These are phyloP conservation scores for Cicer cuneatum DNA, from an alignment of 306 rosid species.

Conservation along the genomic window DNA sequence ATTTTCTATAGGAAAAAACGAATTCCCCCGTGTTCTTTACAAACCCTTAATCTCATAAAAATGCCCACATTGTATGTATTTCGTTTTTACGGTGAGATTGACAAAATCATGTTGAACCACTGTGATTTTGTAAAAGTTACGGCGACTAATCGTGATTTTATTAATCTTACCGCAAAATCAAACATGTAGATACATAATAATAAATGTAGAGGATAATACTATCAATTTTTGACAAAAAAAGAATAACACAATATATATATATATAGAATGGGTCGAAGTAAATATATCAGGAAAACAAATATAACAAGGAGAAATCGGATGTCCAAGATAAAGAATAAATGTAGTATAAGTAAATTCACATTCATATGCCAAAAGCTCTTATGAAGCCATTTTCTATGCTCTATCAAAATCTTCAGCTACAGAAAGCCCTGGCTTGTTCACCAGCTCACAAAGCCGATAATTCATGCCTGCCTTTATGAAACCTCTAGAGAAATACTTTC, in stretches of 20 bases:
- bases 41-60: too few relatives aligned
- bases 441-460: slow-evolving; percentile 50
- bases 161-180: too few relatives aligned
- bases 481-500: slow-evolving; percentile 49
- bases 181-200: too few relatives aligned
- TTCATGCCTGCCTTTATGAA: slow-evolving; percentile 47
- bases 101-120: too few relatives aligned
- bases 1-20: too few relatives aligned
- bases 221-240: background rate
- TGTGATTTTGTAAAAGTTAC: too few relatives aligned
- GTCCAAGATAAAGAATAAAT: slow-evolving; percentile 43
- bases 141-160: too few relatives aligned
- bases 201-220: too few relatives aligned
- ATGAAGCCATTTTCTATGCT: slow-evolving; percentile 45
- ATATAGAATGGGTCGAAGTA: slow-evolving; percentile 35
- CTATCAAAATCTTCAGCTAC: slow-evolving; percentile 62
- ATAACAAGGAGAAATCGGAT: slow-evolving; percentile 33
- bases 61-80: too few relatives aligned
- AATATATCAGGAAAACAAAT: slow-evolving; percentile 41
- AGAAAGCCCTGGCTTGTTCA: slow-evolving; percentile 45
- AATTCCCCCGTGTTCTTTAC: too few relatives aligned
- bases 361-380: slow-evolving; percentile 43
- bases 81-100: too few relatives aligned
- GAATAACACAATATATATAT: slow-evolving; percentile 44
- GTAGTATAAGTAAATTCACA: slow-evolving; percentile 49